These are phyloP conservation scores for Geotrichum australiense DNA, from an alignment of 1,139 yeast genomes.

Conservation along the genomic window DNA sequence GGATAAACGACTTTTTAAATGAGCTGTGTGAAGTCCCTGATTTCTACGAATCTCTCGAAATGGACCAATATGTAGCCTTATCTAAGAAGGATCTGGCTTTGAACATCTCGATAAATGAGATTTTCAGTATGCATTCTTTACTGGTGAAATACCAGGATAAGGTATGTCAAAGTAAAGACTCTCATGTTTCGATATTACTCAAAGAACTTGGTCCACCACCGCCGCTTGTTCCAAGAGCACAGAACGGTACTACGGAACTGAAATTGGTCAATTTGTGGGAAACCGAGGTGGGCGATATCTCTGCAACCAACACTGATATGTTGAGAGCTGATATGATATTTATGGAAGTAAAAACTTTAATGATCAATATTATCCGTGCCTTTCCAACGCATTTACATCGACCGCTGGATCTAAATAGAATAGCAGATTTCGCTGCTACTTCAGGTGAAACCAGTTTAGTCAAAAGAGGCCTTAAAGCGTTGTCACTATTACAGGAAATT, in stretches of 20 bases:
- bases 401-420: constrained; percentile 31
- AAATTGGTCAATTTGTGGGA: constrained; percentile 37
- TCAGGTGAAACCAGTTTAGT: constrained; percentile 31
- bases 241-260: constrained; percentile 33
- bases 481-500: constrained; percentile 32
- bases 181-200: constrained; percentile 31
- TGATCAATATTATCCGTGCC: constrained; percentile 37
- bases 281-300: constrained; percentile 34
- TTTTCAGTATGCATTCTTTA: constrained; percentile 36
- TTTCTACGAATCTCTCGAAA: constrained; percentile 38
- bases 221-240: constrained; percentile 30
- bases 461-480: constrained; percentile 35
- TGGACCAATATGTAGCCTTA: constrained; percentile 39
- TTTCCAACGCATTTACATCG: constrained; percentile 31
- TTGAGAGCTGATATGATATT: constrained; percentile 35
- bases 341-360: constrained; percentile 37
- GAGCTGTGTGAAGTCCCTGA: constrained; percentile 40
- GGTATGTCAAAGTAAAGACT: constrained; percentile 19
- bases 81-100: constrained; percentile 34
- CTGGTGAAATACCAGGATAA: constrained; percentile 32
- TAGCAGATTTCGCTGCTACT: constrained; percentile 35
- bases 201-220: constrained; percentile 34
- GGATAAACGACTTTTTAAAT: constrained; percentile 33
- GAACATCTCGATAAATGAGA: constrained; percentile 35
- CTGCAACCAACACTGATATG: constrained; percentile 28